These are phyloP conservation scores for Cryptococcus sp. DNA, from an alignment of 1,284 basidiomycete species.

Conservation along the genomic window DNA sequence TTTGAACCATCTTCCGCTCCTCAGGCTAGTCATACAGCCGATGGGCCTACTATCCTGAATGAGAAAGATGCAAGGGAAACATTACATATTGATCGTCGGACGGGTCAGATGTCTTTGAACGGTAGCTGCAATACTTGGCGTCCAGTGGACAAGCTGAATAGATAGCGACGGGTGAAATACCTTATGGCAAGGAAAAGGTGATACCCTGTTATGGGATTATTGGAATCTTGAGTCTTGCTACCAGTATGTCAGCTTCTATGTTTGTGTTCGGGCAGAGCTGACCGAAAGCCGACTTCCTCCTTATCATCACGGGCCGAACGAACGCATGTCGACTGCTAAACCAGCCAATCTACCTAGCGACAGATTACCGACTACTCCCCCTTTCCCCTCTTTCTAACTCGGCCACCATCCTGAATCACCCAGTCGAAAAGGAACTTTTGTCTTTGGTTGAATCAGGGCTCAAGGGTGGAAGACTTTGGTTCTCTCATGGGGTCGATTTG, in stretches of 20 bases:
- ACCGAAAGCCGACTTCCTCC: constrained; percentile 77
- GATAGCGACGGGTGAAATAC: constrained; percentile 38
- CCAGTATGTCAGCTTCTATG: constrained; percentile 58
- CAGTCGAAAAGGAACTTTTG: constrained; percentile 82
- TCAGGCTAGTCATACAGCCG: constrained; percentile 12
- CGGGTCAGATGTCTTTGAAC: constrained; percentile 44
- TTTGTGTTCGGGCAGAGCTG: neutral
- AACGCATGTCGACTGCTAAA: constrained; percentile 74
- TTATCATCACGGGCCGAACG: constrained; percentile 81
- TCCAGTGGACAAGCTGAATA: neutral
- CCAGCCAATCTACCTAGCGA: constrained; percentile 81
- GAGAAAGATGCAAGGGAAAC: constrained; percentile 47
- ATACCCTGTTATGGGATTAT: constrained; percentile 71
- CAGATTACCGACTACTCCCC: constrained; percentile 88
- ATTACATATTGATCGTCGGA: constrained; percentile 46
- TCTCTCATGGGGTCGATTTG: constrained; percentile 88
- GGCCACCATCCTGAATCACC: constrained; percentile 59
- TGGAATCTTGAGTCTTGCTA: constrained; percentile 77
- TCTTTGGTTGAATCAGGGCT: constrained; percentile 83
- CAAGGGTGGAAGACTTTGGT: constrained; percentile 73
- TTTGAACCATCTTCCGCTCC: constrained; percentile 43
- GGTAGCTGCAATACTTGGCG: constrained; percentile 31
- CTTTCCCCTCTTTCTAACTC: constrained; percentile 63
- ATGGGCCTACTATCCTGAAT: constrained; percentile 20
- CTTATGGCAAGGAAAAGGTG: constrained; percentile 48